Percentiles rank a stretch among this genome's conserved stretches.
Conservation (phyloP, 768 basidiomycete genomes). For the Suillus decipiens region DNA sequence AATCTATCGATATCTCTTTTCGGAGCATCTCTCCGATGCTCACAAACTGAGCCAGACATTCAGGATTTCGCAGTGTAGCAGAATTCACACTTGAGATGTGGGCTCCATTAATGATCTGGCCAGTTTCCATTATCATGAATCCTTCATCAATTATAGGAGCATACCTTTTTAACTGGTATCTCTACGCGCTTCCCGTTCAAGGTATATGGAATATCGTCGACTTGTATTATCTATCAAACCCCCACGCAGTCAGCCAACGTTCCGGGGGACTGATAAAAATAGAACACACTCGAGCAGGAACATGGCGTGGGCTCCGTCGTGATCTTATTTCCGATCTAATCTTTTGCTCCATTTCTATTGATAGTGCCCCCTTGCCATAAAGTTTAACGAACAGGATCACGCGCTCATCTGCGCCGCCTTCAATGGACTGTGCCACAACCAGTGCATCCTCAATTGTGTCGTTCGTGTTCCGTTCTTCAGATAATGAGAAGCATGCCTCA, state of each 20-base stretch:
- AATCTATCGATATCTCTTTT: constrained; percentile 37
- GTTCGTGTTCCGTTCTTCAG: constrained; percentile 27
- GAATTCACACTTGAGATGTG: constrained; percentile 67
- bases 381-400: constrained; percentile 78
- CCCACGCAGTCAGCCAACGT: constrained; percentile 21
- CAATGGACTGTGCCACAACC: constrained; percentile 70
- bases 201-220: constrained; percentile 74
- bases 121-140: constrained; percentile 16
- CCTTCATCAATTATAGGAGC: constrained; percentile 10
- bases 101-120: constrained; percentile 78
- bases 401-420: constrained; percentile 67
- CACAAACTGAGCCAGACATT: constrained; percentile 64
- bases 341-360: constrained; percentile 51
- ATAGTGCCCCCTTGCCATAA: constrained; percentile 47
- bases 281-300: constrained; percentile 63
- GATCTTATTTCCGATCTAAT: constrained; percentile 63
- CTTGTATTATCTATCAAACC: constrained; percentile 61
- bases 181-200: constrained; percentile 82
- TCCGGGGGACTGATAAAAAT: constrained; percentile 15
- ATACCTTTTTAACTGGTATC: constrained; percentile 71
- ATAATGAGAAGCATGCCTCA: constrained; percentile 56
- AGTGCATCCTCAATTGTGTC: constrained; percentile 58
- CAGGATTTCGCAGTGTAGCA: constrained; percentile 72
- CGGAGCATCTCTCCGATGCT: constrained; percentile 53
- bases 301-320: constrained; percentile 72